Base-by-base conservation (phyloP, 2,329 filamentous ascomycete genomes). In the Microsporum audouinii region DNA sequence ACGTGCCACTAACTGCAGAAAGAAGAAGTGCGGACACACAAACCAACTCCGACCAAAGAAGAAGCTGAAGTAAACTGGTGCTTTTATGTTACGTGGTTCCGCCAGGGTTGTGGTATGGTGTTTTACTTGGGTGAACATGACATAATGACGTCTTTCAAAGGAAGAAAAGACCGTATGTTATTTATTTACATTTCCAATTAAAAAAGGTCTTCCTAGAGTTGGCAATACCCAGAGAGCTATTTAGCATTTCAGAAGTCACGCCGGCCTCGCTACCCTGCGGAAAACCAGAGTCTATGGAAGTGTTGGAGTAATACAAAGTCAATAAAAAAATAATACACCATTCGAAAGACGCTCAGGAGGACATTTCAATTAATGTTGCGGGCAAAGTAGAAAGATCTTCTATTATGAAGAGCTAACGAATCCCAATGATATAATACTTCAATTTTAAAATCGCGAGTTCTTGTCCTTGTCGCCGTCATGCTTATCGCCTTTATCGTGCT, bases 31-130 rank as follows among this genome's bases (percentile, higher is more conserved):
- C 82, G 94, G 92, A 68, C 94, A 97, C 88, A 95, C 88, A 83
- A 97, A 97, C 89, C 94, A 99, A 87, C 89, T 99, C 78, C 90
- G 94, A 82, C 94, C 94, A 80, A 99, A 99, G 92, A 99, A 99
- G 91, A 99, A 99, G 92, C 86, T 96, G 78, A 96, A 96, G 83
- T 92, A 88, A 61, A 64, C 41, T 59, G 55, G 51, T 62, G 41
- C 57, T 49, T 59, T 57, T 60, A 57, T 47, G 31, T 60, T 55
- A 41, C 23, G 43, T 51, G 58, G 43, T 41, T 60, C 45, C 31
- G 49, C 17, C 49, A 53, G 49, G 58, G 47, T 6, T 38, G 55
- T 57, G 56, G 53, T 58, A 51, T 58, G 61, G 61, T 60, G 60
- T 59, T 58, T 31, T 59, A 53, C 55, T 55, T 56, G 41, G 31